Conservation (phyloP, 2,329 filamentous ascomycete species). For the Colletotrichum abscissum region DNA sequence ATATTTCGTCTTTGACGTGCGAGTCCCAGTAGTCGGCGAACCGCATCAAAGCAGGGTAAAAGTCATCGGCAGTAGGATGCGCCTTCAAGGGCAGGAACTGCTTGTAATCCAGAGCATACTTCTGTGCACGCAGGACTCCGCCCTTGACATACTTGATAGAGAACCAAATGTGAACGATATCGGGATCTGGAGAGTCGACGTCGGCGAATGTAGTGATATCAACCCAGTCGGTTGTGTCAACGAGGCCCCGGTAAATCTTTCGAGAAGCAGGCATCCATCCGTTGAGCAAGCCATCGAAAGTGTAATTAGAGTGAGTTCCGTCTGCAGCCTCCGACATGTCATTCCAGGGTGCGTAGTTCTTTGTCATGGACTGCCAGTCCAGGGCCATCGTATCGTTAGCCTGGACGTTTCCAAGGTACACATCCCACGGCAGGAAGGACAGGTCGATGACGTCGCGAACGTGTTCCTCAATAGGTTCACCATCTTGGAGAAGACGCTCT, state of each 20-base stretch:
- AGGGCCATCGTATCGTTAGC: constrained; percentile 14
- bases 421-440: constrained; percentile 4
- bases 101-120: constrained; percentile 5
- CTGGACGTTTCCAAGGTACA: constrained; percentile 10
- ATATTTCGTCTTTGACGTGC: neutral
- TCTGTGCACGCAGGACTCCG: constrained; percentile 3
- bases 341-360: neutral
- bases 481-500: constrained; percentile 11
- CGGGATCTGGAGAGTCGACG: constrained; percentile 13
- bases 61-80: constrained; percentile 6
- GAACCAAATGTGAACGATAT: constrained; percentile 10
- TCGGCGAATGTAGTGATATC: constrained; percentile 11
- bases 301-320: neutral
- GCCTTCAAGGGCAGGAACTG: constrained; percentile 14
- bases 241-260: constrained; percentile 5
- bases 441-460: constrained; percentile 1
- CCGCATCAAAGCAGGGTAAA: constrained; percentile 16
- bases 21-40: constrained; percentile 15
- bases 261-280: constrained; percentile 14
- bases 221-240: constrained; percentile 8
- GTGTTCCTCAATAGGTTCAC: constrained; percentile 13
- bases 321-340: neutral
- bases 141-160: constrained; percentile 9
- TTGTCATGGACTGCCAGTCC: neutral
- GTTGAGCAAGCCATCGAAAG: constrained; percentile 1